phyloP scores from a whole-genome alignment of 2,329 filamentous ascomycete species.

The Neurospora sp. region DNA sequence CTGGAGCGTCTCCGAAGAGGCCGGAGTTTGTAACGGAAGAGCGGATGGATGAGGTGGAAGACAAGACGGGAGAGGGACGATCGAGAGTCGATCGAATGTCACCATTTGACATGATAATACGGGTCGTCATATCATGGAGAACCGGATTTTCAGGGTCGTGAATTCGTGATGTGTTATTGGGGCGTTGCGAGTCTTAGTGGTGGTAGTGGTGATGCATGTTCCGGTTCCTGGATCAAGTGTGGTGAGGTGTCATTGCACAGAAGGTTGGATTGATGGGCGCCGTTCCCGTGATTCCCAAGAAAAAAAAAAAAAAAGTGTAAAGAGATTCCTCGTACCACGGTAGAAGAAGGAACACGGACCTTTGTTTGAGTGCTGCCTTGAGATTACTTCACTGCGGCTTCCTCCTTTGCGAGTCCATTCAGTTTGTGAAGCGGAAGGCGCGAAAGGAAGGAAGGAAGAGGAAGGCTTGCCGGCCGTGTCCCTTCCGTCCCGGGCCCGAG shows the following conservation, averaged over 20 bases:
- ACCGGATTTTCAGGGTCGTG: neutral
- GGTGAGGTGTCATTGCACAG: neutral
- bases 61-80: neutral
- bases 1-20: neutral
- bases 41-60: neutral
- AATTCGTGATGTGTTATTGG: neutral
- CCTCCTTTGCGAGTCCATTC: no score
- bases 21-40: neutral
- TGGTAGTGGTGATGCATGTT: neutral
- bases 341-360: neutral
- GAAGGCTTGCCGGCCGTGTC: neutral
- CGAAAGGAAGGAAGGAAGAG: neutral
- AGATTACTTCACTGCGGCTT: neutral
- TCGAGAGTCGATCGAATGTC: neutral
- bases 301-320: neutral
- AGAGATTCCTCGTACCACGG: neutral
- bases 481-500: neutral
- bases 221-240: neutral
- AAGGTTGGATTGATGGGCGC: neutral
- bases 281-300: neutral
- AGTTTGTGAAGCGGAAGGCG: neutral
- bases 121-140: neutral
- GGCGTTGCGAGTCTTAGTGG: neutral
- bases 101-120: neutral
- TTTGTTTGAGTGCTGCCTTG: neutral